phyloP scores from a whole-genome alignment of 192 early-diverging fungal genomes.

The Coemansia sp. region DNA sequence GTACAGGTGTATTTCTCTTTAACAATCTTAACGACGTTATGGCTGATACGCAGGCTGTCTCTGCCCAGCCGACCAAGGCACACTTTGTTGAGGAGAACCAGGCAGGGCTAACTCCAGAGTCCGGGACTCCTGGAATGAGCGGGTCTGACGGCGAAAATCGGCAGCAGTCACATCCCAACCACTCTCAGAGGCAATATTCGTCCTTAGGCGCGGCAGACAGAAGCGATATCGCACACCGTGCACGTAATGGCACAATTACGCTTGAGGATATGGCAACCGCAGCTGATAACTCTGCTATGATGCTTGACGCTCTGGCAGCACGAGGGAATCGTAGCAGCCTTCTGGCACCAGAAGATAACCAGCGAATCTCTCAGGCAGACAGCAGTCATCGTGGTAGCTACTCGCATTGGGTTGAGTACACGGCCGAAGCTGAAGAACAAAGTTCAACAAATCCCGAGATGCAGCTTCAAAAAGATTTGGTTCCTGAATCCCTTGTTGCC shows the following conservation, averaged over 20 bases:
- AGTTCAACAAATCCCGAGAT: no score
- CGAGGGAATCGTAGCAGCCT: constrained; percentile 5
- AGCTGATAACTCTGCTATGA: constrained; percentile 12
- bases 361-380: not conserved
- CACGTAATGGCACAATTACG: constrained; percentile 32
- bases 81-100: not conserved
- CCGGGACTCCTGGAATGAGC: not conserved
- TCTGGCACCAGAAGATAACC: not conserved
- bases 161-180: constrained; percentile 1
- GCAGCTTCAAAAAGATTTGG: not conserved
- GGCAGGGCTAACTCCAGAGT: constrained; percentile 1
- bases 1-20: constrained; percentile 10
- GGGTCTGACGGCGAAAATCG: not conserved
- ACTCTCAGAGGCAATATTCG: constrained; percentile 2
- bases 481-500: not conserved
- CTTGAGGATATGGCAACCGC: constrained; percentile 34
- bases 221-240: not conserved
- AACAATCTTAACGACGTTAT: not conserved
- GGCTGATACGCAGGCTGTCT: not conserved
- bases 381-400: constrained; percentile 22
- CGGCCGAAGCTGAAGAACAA: not conserved
- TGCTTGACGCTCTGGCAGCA: constrained; percentile 10
- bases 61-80: not conserved
- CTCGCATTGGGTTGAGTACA: constrained; percentile 19
- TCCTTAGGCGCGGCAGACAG: constrained; percentile 1